Evolutionary conservation across 73 alveolate genomes (phyloP).

Genomic region (Tetrahymena thermophila): DNA sequence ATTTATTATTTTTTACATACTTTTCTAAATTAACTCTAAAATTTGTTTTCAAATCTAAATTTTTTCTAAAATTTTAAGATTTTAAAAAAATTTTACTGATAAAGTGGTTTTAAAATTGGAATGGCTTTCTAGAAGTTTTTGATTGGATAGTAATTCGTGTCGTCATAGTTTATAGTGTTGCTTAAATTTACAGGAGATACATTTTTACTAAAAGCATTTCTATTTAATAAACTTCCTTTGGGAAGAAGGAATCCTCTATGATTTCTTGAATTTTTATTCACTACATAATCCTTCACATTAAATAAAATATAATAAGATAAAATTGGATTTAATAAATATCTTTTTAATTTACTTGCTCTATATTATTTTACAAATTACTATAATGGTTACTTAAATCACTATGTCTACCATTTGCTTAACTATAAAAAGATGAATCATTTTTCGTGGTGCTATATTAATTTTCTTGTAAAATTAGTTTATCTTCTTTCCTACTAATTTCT

Average conservation of each 20-base stretch:
- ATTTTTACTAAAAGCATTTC: neutral
- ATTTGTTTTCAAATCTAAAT: too few relatives aligned
- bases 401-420: neutral
- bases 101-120: neutral
- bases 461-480: neutral
- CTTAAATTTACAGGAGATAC: neutral
- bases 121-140: neutral
- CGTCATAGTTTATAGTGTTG: neutral
- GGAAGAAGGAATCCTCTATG: neutral
- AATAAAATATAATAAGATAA: neutral
- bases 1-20: too few relatives aligned
- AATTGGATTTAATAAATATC: neutral
- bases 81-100: neutral
- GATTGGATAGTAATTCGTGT: neutral
- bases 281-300: neutral
- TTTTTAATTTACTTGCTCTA: neutral
- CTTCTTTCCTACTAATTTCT: neutral
- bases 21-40: too few relatives aligned
- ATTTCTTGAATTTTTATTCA: neutral
- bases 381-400: neutral
- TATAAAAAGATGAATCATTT: neutral
- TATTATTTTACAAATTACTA: neutral
- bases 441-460: neutral
- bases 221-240: neutral
- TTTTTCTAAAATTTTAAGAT: too few relatives aligned